phyloP scores from a whole-genome alignment of 257 asterid species.

The Solanum verrucosum region DNA sequence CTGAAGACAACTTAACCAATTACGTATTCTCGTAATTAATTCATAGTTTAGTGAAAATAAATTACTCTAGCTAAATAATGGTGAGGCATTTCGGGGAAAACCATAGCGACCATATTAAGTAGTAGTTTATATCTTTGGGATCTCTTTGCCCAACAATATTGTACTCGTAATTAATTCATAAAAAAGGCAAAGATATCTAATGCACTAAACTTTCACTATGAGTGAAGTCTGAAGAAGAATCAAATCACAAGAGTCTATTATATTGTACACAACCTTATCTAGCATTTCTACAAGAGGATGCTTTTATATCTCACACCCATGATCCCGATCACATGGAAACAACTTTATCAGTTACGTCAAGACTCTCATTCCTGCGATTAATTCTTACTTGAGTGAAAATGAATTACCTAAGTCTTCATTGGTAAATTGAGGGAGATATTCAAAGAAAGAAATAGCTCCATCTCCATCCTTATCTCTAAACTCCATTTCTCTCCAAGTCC shows the following conservation, averaged over 20 bases:
- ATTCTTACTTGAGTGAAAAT: not conserved
- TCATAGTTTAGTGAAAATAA: too few species aligned
- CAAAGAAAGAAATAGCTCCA: constrained; percentile 23
- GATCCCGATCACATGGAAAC: too few species aligned
- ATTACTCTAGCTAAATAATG: too few species aligned
- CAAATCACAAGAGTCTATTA: not conserved
- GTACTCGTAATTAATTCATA: not conserved
- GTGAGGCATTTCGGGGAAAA: not conserved
- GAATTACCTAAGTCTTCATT: constrained; percentile 16
- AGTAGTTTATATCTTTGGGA: not conserved
- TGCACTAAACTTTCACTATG: not conserved
- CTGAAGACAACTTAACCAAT: too few species aligned
- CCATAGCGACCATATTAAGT: not conserved
- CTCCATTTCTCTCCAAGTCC: constrained; percentile 8
- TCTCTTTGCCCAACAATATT: not conserved
- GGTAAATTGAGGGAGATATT: constrained; percentile 17
- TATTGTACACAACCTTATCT: too few species aligned
- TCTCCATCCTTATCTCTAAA: constrained; percentile 22
- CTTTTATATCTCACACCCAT: too few species aligned
- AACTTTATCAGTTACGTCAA: too few species aligned
- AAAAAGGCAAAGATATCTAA: not conserved
- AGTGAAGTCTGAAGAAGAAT: not conserved
- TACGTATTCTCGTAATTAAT: too few species aligned
- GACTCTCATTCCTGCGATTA: too few species aligned
- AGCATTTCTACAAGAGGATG: too few species aligned